Evolutionary conservation across 2,329 filamentous ascomycete species (phyloP), one percentile per base, ranked within the genome.

Genomic region (Botrytis squamosa): DNA sequence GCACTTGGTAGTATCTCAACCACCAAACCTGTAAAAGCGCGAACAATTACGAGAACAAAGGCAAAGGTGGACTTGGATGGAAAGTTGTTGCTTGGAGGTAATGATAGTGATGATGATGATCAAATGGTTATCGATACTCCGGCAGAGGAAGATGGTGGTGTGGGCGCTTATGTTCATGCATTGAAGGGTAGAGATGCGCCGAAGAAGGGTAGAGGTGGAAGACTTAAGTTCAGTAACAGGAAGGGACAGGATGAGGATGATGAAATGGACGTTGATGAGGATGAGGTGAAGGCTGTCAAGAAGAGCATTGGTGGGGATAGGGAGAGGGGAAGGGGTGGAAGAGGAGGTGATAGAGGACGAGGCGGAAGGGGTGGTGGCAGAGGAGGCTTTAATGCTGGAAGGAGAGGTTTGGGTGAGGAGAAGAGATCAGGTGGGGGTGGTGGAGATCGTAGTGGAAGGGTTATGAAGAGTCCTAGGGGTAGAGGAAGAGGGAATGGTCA

Each of bases 1-100:
- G 94, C 95, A 14, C 88, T 99, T 60, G 95, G 94, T 71, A 96
- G 94, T 81, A 98, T 99, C 80, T 97, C 95, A 4, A 93, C 93
- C 8, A 97, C 94, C 18, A 95, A 94, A 82, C 95, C 95, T 5
- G 83, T 88, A 72, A 91, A 90, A 81, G 83, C 88, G 77, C 88
- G 88, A 81, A 85, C 85, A 25, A 81, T 81, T 16, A 79, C 77
- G 60, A 84, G 80, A 72, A 83, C 82, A 18, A 92, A 91, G 82
- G 90, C 90, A 71, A 92, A 89, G 85, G 86, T 86, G 22, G 90
- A 96, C 79, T 82, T 91, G 67, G 93, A 97, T 81, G 93, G 93
- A 75, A 96, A 95, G 84, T 88, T 97, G 60, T 88, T 97, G 77
- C 86, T 97, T 71, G 91, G 90, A 78, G 85, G 84, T 33, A 85